Percentiles rank a stretch among this genome's conserved stretches.
These are phyloP conservation scores for Parasarocladium wereldwijsianum DNA, from an alignment of 2,329 filamentous ascomycete genomes.

Conservation along the genomic window DNA sequence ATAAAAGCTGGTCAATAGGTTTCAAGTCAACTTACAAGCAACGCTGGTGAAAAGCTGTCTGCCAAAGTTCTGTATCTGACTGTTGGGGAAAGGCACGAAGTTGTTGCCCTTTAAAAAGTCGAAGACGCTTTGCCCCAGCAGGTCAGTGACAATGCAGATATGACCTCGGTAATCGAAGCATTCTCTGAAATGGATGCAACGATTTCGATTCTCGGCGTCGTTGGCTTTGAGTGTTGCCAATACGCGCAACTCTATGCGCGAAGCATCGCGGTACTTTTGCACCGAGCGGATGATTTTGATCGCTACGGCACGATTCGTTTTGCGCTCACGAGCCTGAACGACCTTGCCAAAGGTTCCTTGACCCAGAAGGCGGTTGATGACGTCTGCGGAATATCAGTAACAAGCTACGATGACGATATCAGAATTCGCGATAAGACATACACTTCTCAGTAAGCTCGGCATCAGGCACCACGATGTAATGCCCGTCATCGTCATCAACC, in stretches of 20 bases:
- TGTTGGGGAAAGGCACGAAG: constrained; percentile 95
- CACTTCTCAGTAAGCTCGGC: constrained; percentile 79
- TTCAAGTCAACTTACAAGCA: constrained; percentile 54
- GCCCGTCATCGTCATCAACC: constrained; percentile 90
- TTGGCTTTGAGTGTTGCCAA: constrained; percentile 84
- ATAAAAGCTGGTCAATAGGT: neutral
- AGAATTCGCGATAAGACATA: constrained; percentile 31
- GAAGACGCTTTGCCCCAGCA: constrained; percentile 89
- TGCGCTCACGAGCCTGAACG: constrained; percentile 75
- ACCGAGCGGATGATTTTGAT: constrained; percentile 98
- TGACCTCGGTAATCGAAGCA: constrained; percentile 97
- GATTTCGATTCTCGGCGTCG: constrained; percentile 81
- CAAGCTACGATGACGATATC: too few species aligned
- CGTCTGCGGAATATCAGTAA: constrained; percentile 36
- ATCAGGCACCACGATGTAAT: constrained; percentile 87
- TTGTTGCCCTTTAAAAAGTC: constrained; percentile 93
- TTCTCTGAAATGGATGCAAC: constrained; percentile 90
- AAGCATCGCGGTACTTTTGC: constrained; percentile 94
- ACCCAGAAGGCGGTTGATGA: constrained; percentile 75
- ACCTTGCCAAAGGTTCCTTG: constrained; percentile 98
- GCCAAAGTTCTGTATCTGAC: constrained; percentile 94
- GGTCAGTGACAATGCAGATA: constrained; percentile 71
- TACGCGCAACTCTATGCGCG: constrained; percentile 84
- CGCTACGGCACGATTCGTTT: constrained; percentile 64
- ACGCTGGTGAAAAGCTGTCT: constrained; percentile 95